Conservation (phyloP, 805 yeast genomes). For the Kodamaea fukazawae region DNA sequence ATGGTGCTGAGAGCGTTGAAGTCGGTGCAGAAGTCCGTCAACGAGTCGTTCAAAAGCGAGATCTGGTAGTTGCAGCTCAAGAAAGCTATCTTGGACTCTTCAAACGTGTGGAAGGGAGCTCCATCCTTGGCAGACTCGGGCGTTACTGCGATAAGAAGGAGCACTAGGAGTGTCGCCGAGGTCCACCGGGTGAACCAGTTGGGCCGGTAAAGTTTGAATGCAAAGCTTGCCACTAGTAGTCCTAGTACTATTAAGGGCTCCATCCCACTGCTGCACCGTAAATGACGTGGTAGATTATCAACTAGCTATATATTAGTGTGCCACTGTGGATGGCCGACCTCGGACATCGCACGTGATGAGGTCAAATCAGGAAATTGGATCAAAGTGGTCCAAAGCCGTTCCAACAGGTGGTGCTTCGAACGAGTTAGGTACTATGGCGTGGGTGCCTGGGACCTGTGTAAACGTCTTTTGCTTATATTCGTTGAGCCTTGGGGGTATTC, state of each 20-base stretch:
- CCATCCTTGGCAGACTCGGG: slow-evolving; percentile 26
- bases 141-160: slow-evolving; percentile 17
- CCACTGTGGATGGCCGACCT: too few relatives aligned
- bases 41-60: not conserved
- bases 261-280: not conserved
- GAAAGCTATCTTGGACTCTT: slow-evolving; percentile 28
- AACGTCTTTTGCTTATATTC: too few relatives aligned
- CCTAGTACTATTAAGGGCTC: slow-evolving; percentile 13
- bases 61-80: slow-evolving; percentile 30
- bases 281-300: too few relatives aligned
- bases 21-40: slow-evolving; percentile 8
- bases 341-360: too few relatives aligned
- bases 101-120: slow-evolving; percentile 32
- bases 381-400: too few relatives aligned
- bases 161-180: slow-evolving; percentile 9
- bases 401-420: too few relatives aligned
- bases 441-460: too few relatives aligned
- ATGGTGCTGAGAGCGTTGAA: slow-evolving; percentile 35
- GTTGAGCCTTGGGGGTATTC: too few relatives aligned
- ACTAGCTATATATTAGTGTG: too few relatives aligned
- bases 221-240: slow-evolving; percentile 16
- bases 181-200: slow-evolving; percentile 7
- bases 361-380: too few relatives aligned
- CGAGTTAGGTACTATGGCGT: too few relatives aligned
- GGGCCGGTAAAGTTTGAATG: slow-evolving; percentile 2